Percentiles rank a stretch among this genome's conserved stretches.
Evolutionary conservation across 768 basidiomycete genomes (phyloP).

Genomic region (Piloderma croceum): DNA sequence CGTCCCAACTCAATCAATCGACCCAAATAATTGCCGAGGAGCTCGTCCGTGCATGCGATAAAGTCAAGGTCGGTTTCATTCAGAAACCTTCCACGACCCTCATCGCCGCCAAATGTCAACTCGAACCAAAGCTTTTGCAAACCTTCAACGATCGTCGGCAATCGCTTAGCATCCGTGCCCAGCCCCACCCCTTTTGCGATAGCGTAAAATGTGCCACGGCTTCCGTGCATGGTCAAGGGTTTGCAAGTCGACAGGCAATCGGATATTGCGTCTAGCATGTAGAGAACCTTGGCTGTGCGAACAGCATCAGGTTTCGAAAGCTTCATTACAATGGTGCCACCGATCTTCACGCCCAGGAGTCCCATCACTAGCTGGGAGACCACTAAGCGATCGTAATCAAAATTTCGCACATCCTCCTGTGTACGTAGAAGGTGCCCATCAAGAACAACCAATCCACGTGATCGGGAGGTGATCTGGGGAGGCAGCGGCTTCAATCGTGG

Average conservation of each 20-base stretch:
- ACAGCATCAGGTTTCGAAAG: slow-evolving; percentile 24
- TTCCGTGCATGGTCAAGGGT: slow-evolving; percentile 25
- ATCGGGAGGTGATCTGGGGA: neutral
- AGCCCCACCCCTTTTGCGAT: slow-evolving; percentile 23
- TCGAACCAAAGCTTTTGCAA: slow-evolving; percentile 24
- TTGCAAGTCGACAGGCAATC: slow-evolving; percentile 21
- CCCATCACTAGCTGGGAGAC: slow-evolving; percentile 28
- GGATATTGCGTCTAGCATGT: slow-evolving; percentile 24
- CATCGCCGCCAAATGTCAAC: slow-evolving; percentile 16
- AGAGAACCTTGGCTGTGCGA: slow-evolving; percentile 24
- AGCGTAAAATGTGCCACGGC: slow-evolving; percentile 27
- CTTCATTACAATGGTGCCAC: slow-evolving; percentile 28
- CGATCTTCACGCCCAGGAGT: slow-evolving; percentile 16
- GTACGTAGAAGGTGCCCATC: slow-evolving; percentile 30
- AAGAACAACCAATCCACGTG: slow-evolving; percentile 27
- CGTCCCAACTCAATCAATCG: slow-evolving; percentile 20
- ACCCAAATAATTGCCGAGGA: slow-evolving; percentile 15
- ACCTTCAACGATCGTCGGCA: slow-evolving; percentile 8
- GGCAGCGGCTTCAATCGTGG: neutral
- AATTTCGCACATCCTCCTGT: slow-evolving; percentile 5
- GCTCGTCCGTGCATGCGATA: slow-evolving; percentile 14
- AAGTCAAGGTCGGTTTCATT: slow-evolving; percentile 24
- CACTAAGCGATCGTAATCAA: slow-evolving; percentile 20
- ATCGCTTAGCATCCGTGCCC: slow-evolving; percentile 7
- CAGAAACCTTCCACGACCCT: slow-evolving; percentile 14